Conservation (phyloP, 352 stramenopile genomes). For the Globisporangium yorkense region DNA sequence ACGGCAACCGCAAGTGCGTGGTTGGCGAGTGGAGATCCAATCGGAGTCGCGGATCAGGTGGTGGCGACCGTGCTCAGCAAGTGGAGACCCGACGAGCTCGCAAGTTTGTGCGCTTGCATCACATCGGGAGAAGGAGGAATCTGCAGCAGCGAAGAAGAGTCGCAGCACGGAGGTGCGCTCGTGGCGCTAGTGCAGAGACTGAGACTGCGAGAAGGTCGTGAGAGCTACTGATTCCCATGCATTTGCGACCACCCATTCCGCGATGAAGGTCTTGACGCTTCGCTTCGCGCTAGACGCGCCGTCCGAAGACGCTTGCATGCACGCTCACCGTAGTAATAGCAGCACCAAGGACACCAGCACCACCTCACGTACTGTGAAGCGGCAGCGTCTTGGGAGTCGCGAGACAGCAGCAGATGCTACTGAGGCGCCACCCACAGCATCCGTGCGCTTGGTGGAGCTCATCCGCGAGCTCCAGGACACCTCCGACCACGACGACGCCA, state of each 20-base stretch:
- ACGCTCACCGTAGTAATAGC: not conserved
- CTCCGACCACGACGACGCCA: slow-evolving; percentile 1
- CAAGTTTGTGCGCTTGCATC: not conserved
- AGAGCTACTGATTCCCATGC: not conserved
- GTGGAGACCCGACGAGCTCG: not conserved
- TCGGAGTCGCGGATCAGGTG: not conserved
- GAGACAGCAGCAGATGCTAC: not conserved
- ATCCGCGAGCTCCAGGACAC: slow-evolving; percentile 39
- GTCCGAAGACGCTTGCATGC: not conserved
- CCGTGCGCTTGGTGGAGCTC: slow-evolving; percentile 45
- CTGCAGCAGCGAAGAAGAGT: not conserved
- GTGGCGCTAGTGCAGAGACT: not conserved
- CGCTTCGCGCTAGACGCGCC: not conserved
- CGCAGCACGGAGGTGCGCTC: not conserved
- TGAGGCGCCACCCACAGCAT: slow-evolving; percentile 5
- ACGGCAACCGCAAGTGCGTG: not conserved
- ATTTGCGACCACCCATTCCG: not conserved
- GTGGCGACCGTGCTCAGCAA: not conserved
- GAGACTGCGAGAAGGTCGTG: not conserved
- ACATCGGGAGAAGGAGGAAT: not conserved
- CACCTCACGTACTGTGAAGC: not conserved
- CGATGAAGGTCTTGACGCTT: not conserved
- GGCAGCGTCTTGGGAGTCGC: not conserved
- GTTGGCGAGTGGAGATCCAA: not conserved
- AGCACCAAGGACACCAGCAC: not conserved